Conservation (phyloP, 2,329 filamentous ascomycete genomes). For the Chrysoporthe austroafricana region DNA sequence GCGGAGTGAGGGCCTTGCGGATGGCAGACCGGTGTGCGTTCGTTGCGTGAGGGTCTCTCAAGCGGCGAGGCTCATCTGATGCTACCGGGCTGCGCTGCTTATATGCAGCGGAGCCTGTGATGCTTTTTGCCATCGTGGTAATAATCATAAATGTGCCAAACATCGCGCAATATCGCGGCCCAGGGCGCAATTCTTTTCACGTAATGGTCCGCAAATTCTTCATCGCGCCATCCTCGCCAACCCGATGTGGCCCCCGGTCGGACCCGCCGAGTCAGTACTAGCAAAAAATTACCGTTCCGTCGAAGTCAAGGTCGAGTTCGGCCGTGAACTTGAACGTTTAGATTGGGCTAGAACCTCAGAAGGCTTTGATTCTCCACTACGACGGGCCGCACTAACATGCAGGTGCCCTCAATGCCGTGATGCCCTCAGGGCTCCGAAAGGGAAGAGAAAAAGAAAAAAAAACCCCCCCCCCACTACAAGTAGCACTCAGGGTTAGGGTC, state of each 20-base stretch:
- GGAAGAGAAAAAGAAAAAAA: too few relatives aligned
- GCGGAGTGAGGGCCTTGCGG: not conserved
- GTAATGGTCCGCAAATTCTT: slow-evolving; percentile 27
- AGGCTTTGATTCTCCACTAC: not conserved
- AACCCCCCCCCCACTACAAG: too few relatives aligned
- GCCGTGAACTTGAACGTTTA: too few relatives aligned
- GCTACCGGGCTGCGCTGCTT: not conserved
- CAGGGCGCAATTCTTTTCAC: slow-evolving; percentile 16
- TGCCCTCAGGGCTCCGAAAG: too few relatives aligned
- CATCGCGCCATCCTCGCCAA: slow-evolving; percentile 24
- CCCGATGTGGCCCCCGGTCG: not conserved
- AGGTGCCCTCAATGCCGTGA: not conserved
- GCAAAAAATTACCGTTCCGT: too few relatives aligned
- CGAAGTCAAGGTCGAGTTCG: too few relatives aligned
- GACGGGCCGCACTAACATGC: not conserved
- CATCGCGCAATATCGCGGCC: not conserved
- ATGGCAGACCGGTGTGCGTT: not conserved
- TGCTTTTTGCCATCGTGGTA: not conserved
- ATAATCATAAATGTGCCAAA: not conserved
- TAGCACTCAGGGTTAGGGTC: not conserved
- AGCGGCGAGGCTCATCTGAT: not conserved
- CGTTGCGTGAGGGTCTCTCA: not conserved
- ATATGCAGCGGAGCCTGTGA: not conserved
- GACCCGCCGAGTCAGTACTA: slow-evolving; percentile 14
- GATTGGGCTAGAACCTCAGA: not conserved